Evolutionary conservation across 805 yeast genomes (phyloP), one percentile per base, ranked within the genome.

Genomic region (Priceomyces castillae): DNA sequence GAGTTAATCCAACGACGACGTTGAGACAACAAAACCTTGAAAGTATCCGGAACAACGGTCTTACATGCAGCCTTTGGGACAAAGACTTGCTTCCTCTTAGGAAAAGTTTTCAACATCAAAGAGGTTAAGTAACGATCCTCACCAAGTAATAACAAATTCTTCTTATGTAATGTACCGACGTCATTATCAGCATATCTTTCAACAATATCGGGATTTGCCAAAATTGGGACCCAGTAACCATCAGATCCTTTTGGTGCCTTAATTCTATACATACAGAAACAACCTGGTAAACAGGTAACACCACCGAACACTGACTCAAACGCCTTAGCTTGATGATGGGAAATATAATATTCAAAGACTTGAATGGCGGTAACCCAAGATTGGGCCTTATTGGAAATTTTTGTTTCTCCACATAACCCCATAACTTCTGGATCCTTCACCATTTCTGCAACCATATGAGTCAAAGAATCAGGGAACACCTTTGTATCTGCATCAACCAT

Each of bases 1-100:
- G 97, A 90, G 64, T 90, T 90, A 54, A 90, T 90, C 97, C 97
- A 90, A 62, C 97, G 86, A 69, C 97, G 87, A 62, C 97, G 84
- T 62, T 90, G 97, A 1, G 96, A 90, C 37, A 90, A 71, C 50
- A 90, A 71, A 38, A 90, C 94, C 49, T 67, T 75, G 61, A 90
- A 90, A 39, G 75, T 74, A 54, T 83, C 85, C 0, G 97, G 97
- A n/a, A 84, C 97, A 47, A 88, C 67, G 0, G 97, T 90, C 58
- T 88, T 88, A 69, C 97, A 90, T 3, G 86, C 92, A 4, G 97
- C 97, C 61, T 88, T 88, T 2, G 96, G 84, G 10, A 90, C 83
- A 60, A 90, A 90, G 12, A 89, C 65, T 64, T 86, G 95, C 50
- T 85, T 87, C 67, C 97, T 79, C 61, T 81, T 86, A 10, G 97